Base-by-base conservation (phyloP, 2,329 filamentous ascomycete genomes). In the Aspergillus novoparasiticus region DNA sequence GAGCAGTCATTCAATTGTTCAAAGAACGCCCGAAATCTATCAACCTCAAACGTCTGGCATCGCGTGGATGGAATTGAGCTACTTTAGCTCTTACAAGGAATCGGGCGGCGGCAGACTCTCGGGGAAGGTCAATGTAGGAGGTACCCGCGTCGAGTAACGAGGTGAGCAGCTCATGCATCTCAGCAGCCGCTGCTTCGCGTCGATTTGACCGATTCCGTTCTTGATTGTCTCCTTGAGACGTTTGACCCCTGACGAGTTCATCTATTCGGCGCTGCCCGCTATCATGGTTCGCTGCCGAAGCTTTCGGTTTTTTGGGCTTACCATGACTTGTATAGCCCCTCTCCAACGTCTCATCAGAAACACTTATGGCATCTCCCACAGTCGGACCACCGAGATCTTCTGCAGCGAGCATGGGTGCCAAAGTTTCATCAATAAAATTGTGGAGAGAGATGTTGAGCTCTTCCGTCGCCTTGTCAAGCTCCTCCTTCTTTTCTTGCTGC, bases 381-480 rank as follows among this genome's bases (percentile, higher is more conserved):
- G 93, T 89, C 0, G 93, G 92, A 0, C 93, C 92, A 9, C 93
- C 93, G 1, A 94, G 83, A 72, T 93, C 91, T 78, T 96, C 93
- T 0, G 91, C 91, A 8, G 92, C 92, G 50, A 96, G 82, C 87
- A 94, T 91, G 3, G 86, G 79, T 1, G 90, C 90, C 1, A 96
- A 83, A 46, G 87, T 85, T 50, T 87, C 80, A 65, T 91, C 86
- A 62, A 94, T 89, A 72, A 96, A 96, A 19, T 80, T 80, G 66
- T 89, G 86, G 60, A 96, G 83, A 0, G 86, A 83, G 62, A 84
- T 85, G 60, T 90, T 85, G 19, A 95, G 80, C 48, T 80, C 82
- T 1, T 82, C 80, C 1, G 88, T 89, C 67, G 89, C 85, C 58
- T 75, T 80, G 61, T 90, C 86, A 70, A 92, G 90, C 46, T 78